Evolutionary conservation across 352 stramenopile species (phyloP).

Genomic region (Globisporangium radiosum): DNA sequence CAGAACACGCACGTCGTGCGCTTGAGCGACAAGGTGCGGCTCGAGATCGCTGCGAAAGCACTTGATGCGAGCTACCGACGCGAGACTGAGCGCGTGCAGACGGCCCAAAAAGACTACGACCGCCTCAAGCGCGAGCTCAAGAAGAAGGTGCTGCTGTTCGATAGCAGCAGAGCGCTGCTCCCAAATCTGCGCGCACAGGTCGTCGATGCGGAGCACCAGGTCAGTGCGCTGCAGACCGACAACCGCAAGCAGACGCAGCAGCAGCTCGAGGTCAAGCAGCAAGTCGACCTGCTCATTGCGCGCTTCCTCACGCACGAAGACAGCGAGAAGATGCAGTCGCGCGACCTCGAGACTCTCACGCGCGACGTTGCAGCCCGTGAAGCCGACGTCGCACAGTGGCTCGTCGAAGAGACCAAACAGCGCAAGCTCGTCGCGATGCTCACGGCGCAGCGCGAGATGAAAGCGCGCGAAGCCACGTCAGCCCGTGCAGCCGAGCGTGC

Average conservation of each 20-base stretch:
- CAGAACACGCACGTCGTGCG: conserved; percentile 74
- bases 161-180: conserved; percentile 64
- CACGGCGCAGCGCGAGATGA: conserved; percentile 87
- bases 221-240: conserved; percentile 43
- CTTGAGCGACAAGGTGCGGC: conserved; percentile 58
- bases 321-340: conserved; percentile 63
- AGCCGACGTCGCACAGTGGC: conserved; percentile 81
- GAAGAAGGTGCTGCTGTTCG: conserved; percentile 81
- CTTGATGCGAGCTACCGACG: conserved; percentile 42
- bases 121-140: conserved; percentile 81
- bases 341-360: conserved; percentile 56
- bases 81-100: conserved; percentile 59
- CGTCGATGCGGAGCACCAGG: conserved; percentile 69
- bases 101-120: conserved; percentile 78
- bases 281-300: conserved; percentile 88
- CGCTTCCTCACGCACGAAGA: conserved; percentile 85
- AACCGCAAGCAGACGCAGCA: conserved; percentile 65
- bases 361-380: conserved; percentile 70
- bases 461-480: conserved; percentile 77
- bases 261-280: conserved; percentile 82
- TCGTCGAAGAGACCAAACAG: conserved; percentile 84
- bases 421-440: conserved; percentile 85
- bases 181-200: conserved; percentile 79
- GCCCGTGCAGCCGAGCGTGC: conserved; percentile 75
- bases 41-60: conserved; percentile 57